Percentiles rank a stretch among this genome's conserved stretches.
Conservation (phyloP, 2,329 filamentous ascomycete species). For the Simplicillium aogashimaense region DNA sequence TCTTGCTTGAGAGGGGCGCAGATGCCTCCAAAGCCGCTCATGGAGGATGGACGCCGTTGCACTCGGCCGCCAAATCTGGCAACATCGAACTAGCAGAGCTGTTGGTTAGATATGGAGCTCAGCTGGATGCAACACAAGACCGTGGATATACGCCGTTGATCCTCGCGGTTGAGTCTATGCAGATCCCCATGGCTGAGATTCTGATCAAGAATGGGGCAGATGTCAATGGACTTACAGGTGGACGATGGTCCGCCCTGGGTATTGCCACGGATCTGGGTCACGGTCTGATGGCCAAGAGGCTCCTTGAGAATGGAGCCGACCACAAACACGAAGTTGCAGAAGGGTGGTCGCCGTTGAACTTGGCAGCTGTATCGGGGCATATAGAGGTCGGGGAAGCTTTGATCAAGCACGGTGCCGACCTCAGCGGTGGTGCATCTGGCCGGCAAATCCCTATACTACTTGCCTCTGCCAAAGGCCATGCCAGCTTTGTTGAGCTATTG, state of each 20-base stretch:
- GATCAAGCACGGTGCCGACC: constrained; percentile 15
- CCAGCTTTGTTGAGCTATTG: constrained; percentile 1
- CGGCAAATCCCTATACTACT: constrained; percentile 16
- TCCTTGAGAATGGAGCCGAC: constrained; percentile 1
- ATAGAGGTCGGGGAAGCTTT: constrained; percentile 7
- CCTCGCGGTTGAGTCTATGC: constrained; percentile 5
- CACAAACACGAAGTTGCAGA: no score
- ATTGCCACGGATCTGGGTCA: background rate
- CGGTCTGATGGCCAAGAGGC: constrained; percentile 1
- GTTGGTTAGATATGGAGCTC: constrained; percentile 4
- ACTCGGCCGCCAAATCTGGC: constrained; percentile 8
- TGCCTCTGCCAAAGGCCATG: constrained; percentile 14
- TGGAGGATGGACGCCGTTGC: constrained; percentile 7
- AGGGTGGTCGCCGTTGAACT: constrained; percentile 3
- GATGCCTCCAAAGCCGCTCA: constrained; percentile 4
- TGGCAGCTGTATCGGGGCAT: no score
- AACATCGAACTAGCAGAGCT: constrained; percentile 3
- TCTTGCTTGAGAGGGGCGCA: constrained; percentile 7
- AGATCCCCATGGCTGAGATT: background rate
- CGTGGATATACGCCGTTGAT: constrained; percentile 8
- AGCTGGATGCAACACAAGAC: constrained; percentile 1
- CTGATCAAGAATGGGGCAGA: background rate
- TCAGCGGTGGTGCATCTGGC: constrained; percentile 11
- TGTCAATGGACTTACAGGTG: no score
- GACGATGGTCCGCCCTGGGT: no score